Base-by-base conservation (phyloP, 2,329 filamentous ascomycete species). In the Aphanocladium album region DNA sequence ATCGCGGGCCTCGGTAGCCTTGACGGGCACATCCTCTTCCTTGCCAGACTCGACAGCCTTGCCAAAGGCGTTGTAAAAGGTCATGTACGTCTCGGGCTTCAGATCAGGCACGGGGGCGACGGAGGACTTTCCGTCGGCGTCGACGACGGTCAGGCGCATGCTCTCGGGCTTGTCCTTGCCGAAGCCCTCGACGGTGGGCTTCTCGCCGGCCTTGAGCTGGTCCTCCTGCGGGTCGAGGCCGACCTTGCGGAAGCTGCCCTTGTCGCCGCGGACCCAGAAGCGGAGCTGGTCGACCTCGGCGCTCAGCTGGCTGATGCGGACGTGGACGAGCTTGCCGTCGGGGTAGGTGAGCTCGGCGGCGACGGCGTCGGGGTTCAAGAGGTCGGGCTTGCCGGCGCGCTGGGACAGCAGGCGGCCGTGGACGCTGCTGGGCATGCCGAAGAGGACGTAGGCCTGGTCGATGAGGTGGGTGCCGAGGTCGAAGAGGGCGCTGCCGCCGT, bases 381-480 rank as follows among this genome's bases (percentile, higher is more conserved):
- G 70, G 57, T 76, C 73, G 41, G 71, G 67, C 35, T 65, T 67
- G 39, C 77, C 57, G 55, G 79, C 78, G 37, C 89, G 80, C 74
- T 91, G 87, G 53, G 81, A 83, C n/a, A 85, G 79, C 14, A 92
- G 80, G 63, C 88, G 85, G 12, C 80, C 89, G 9, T 86, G 90
- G 1, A 93, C 83, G 3, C 78, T 78, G 58, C 81, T 76, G 0
- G 90, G 90, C 68, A 86, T 74, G 19, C 90, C 90, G 64, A 92
- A 90, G 4, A 90, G 77, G 43, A 82, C 74, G 69, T 89, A 89
- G 2, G 81, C 85, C 74, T 93, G 90, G 72, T 93, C 90, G 55
- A 93, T 78, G 54, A 93, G 77, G 71, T 93, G 90, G 5, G 87
- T 85, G 47, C 90, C 90, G 1, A 93, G 79, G 68, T 93, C 90